phyloP scores from a whole-genome alignment of 2,329 filamentous ascomycete species.

The Fusarium equiseti region DNA sequence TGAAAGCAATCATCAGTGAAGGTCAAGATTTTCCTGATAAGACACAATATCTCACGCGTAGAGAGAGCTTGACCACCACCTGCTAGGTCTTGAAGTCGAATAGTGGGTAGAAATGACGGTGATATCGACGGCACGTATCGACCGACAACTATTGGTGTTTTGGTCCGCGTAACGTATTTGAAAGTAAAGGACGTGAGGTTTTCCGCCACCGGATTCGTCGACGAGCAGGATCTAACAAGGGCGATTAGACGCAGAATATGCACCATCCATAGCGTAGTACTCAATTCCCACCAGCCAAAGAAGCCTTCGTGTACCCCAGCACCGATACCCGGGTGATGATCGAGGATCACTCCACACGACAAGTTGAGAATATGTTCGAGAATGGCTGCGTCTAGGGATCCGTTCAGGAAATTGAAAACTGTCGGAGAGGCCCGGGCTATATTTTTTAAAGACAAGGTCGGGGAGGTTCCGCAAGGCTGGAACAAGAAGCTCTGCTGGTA shows the following conservation, averaged over 20 bases:
- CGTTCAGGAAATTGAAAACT: conserved; percentile 19
- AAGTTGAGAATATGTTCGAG: conserved; percentile 23
- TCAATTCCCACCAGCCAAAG: not conserved
- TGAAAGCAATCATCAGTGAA: conserved; percentile 20
- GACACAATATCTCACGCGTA: conserved; percentile 16
- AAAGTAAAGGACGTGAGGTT: conserved; percentile 8
- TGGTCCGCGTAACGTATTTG: conserved; percentile 14
- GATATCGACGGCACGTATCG: conserved; percentile 3
- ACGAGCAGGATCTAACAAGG: conserved; percentile 11
- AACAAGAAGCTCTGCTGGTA: conserved; percentile 24
- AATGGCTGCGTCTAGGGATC: conserved; percentile 12
- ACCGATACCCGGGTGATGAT: not conserved
- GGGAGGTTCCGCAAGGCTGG: conserved; percentile 14
- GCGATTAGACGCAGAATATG: conserved; percentile 27
- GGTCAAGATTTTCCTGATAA: conserved; percentile 11
- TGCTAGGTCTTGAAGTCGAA: conserved; percentile 8
- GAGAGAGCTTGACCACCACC: not conserved
- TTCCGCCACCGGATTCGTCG: not conserved
- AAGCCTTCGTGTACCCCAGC: not conserved
- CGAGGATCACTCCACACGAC: not conserved
- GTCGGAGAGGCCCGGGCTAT: conserved; percentile 6
- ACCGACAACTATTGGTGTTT: not conserved
- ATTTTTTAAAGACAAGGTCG: conserved; percentile 20
- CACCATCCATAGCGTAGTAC: conserved; percentile 23
- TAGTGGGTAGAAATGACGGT: not conserved